phyloP scores from a whole-genome alignment of 2,329 filamentous ascomycete genomes.

The Pezicula carpinea region DNA sequence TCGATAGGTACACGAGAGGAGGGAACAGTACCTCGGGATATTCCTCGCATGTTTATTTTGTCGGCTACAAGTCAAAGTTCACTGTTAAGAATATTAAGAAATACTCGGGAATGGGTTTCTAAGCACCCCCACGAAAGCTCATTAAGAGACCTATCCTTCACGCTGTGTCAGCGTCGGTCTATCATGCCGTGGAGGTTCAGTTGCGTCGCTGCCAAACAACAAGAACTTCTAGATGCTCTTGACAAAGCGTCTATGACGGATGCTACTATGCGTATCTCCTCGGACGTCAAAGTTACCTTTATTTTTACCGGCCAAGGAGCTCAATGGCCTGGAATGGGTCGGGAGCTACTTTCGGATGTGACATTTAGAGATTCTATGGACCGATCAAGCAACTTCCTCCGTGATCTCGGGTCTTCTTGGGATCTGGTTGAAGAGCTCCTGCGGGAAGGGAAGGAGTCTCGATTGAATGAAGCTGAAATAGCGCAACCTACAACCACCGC shows the following conservation, averaged over 20 bases:
- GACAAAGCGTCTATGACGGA: background rate
- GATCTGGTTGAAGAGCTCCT: conserved; percentile 3
- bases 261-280: background rate
- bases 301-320: conserved; percentile 24
- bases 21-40: background rate
- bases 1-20: background rate
- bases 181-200: too few species aligned
- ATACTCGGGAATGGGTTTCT: background rate
- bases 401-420: background rate
- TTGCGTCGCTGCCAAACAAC: too few species aligned
- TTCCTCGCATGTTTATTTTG: background rate
- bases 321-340: conserved; percentile 16
- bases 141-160: background rate
- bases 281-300: conserved; percentile 4
- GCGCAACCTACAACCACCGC: conserved; percentile 29
- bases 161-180: too few species aligned
- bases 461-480: background rate
- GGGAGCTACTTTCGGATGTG: conserved; percentile 6
- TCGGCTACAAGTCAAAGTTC: background rate
- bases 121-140: background rate
- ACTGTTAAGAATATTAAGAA: background rate
- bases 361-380: background rate
- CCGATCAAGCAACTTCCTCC: background rate
- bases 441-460: background rate
- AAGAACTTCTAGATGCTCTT: background rate